phyloP scores from a whole-genome alignment of 805 yeast species.

The Saccharomycopsis lassenensis region DNA sequence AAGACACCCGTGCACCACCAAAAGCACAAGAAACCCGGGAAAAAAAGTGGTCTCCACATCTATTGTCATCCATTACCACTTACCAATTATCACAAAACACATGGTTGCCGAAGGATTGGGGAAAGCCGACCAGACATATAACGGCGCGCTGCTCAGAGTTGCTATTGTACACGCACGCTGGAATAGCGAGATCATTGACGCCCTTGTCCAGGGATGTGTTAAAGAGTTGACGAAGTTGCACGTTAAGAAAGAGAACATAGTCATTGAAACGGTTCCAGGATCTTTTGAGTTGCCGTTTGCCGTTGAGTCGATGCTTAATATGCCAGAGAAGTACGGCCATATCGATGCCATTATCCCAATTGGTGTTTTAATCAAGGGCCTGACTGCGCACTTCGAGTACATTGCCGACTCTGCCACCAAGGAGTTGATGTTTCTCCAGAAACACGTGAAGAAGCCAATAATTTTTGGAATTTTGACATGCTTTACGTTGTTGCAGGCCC shows the following conservation, averaged over 20 bases:
- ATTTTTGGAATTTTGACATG: slow-evolving; percentile 93
- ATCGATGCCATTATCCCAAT: slow-evolving; percentile 87
- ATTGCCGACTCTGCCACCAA: slow-evolving; percentile 84
- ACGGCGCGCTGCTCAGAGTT: slow-evolving; percentile 57
- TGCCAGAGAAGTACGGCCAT: slow-evolving; percentile 29
- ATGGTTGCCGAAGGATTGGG: slow-evolving; percentile 56
- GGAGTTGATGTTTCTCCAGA: slow-evolving; percentile 75
- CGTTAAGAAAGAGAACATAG: slow-evolving; percentile 66
- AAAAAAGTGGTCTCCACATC: no score
- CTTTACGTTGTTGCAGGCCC: slow-evolving; percentile 88
- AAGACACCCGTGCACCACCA: no score
- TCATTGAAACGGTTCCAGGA: slow-evolving; percentile 86
- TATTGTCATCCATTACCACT: no score
- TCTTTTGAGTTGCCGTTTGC: slow-evolving; percentile 90
- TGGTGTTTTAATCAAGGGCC: slow-evolving; percentile 91
- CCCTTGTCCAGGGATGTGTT: slow-evolving; percentile 70
- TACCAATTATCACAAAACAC: no score
- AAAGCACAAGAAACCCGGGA: no score
- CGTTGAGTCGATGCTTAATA: slow-evolving; percentile 39
- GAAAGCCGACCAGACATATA: slow-evolving; percentile 52
- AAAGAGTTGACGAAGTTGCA: slow-evolving; percentile 48
- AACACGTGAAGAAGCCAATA: slow-evolving; percentile 60
- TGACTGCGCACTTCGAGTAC: slow-evolving; percentile 97
- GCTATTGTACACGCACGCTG: slow-evolving; percentile 96
- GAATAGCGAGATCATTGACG: slow-evolving; percentile 70